A percentile compares a stretch with the other conserved stretches of the same genome.
Conservation (phyloP, 371 early-diverging fungal genomes). For the Thermomucor indicae-seudaticae region DNA sequence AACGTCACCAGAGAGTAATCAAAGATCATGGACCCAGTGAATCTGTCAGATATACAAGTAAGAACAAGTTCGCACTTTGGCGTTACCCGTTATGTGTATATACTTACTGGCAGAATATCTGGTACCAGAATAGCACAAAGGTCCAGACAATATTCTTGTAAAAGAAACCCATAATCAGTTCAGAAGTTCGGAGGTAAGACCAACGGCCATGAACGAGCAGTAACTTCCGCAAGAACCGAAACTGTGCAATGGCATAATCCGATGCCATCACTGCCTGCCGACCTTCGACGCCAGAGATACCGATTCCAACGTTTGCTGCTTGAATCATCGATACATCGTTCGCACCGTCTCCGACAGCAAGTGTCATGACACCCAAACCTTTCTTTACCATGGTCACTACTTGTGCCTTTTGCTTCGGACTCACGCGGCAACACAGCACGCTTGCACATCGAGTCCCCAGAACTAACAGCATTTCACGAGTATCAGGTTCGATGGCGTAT, state of each 20-base stretch:
- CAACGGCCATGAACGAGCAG: constrained; percentile 83
- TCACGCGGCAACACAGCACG: constrained; percentile 86
- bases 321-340: constrained; percentile 96
- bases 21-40: constrained; percentile 54
- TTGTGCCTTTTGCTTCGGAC: constrained; percentile 87
- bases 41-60: constrained; percentile 27
- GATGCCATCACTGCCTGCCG: constrained; percentile 90
- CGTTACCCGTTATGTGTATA: neutral
- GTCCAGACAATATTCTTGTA: constrained; percentile 82
- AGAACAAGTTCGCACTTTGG: constrained; percentile 17
- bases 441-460: constrained; percentile 69
- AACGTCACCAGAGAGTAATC: constrained; percentile 81
- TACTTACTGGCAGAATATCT: constrained; percentile 71
- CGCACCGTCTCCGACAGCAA: constrained; percentile 90
- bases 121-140: constrained; percentile 79
- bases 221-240: constrained; percentile 69
- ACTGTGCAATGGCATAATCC: constrained; percentile 90
- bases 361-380: constrained; percentile 60
- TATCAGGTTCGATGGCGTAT: constrained; percentile 64
- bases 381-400: constrained; percentile 60
- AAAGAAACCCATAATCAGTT: constrained; percentile 77
- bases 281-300: constrained; percentile 93
- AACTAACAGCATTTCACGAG: constrained; percentile 55
- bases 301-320: constrained; percentile 87
- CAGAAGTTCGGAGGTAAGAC: constrained; percentile 76